Base-by-base conservation (phyloP, 148 eudicot genomes). In the Salicornia ramosissima region DNA sequence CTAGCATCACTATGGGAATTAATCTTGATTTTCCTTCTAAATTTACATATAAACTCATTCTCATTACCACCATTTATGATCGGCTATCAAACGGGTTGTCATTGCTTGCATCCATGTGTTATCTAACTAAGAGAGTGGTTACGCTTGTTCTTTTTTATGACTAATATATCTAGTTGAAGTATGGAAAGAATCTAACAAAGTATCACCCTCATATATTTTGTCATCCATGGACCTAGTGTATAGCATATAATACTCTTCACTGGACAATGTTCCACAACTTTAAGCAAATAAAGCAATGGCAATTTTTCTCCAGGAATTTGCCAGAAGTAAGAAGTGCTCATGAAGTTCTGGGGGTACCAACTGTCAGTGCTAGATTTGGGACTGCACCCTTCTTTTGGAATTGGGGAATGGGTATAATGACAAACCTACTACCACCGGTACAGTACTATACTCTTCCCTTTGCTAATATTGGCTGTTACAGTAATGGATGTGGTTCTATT, bases 301-400 rank as follows among this genome's bases (percentile, higher is more conserved):
- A 67, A 40, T 51, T 50, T 31, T 60, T 47, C 62, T 79, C 45
- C 91, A 94, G 99, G 86, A 89, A 94, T 76, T 75, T 94, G 74
- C 97, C 99, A 24, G 99, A 90, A 79, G 99, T 94, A 66, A 84
- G 83, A 73, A 86, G 90, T 80, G 73, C 84, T 47, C 86, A 94
- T 71, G 91, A 94, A 79, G 62, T 87, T 69, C 86, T 90, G 24
- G 90, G 86, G 53, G 76, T 94, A 65, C 99, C 96, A 71, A 90
- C 97, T 51, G 97, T 91, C 51, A 91, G 99, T 79, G 99, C 99
- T 67, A 87, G 99, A 77, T 90, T 94, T 74, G 97, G 97, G 56
- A 94, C 99, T 71, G 74, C 96, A 66, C 96, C 97, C 43, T 88
- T 91, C 83, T 87, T 88, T 82, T 94, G 99, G 97, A 94, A 94